Base-by-base conservation (phyloP, 129 eudicot genomes). In the Tagetes erecta region DNA sequence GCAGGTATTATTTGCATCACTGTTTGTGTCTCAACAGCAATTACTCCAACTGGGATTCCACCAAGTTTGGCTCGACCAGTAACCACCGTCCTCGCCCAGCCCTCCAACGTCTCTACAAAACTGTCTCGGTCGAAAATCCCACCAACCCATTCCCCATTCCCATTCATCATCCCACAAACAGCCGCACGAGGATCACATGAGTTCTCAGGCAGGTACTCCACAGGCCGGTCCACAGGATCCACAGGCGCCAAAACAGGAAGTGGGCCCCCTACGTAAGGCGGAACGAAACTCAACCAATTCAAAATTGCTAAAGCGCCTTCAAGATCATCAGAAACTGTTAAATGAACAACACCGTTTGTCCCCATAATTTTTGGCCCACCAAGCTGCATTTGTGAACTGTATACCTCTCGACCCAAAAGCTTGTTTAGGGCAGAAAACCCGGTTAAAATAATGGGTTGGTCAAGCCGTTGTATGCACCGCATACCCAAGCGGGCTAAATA, bases 351-450 rank as follows among this genome's bases (percentile, higher is more conserved):
- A 37, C 99, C 99, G 39, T 95, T 95, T 6, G 99, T 95, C 12
- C 92, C 99, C 97, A 91, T 95, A 58, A 95, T 91, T 55, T 95
- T 95, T 0, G 99, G 99, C 3, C 99, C 99, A 47, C 99, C 99
- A 20, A 95, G 94, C 79, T 95, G 99, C 99, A 95, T 95, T 72
- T 95, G 99, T 33, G 99, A 95, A 76, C 99, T 95, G 76, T 95
- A 95, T 49, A 95, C 99, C 78, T 95, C 99, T 56, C 99, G 83
- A 56, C 99, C 99, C 49, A 95, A 83, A 80, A 95, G 90, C 79
- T 95, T 95, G 84, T 95, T 95, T 34, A 95, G 71, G 4, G 99
- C 97, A 2, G 99, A 95, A 78, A 91, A 95, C 53, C 99, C 99
- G 0, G 99, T 95, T 34, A 95, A 83, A 39, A 91, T 95, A 62